Evolutionary conservation across 306 rosid genomes (phyloP).

Genomic region (Cicer arietinum): DNA sequence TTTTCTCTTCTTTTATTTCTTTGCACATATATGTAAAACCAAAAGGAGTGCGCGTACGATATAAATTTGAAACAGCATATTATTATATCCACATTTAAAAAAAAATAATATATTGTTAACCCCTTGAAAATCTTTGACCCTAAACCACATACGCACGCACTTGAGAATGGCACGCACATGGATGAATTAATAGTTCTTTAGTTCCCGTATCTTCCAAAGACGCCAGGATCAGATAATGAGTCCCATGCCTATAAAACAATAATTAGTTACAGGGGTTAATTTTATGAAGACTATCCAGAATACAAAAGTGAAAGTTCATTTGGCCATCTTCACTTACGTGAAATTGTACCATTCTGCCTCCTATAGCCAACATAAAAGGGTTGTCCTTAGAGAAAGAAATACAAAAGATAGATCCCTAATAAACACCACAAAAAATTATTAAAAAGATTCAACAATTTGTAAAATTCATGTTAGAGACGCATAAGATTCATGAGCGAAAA

Average conservation of each 20-base stretch:
- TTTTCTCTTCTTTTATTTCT: too few relatives aligned
- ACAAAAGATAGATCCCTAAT: slow-evolving; percentile 78
- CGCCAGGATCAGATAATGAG: slow-evolving; percentile 56
- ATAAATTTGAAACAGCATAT: too few relatives aligned
- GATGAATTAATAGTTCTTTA: not conserved
- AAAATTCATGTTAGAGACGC: too few relatives aligned
- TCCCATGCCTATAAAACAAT: slow-evolving; percentile 67
- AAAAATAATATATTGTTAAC: too few relatives aligned
- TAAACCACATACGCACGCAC: too few relatives aligned
- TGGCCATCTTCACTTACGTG: slow-evolving; percentile 56
- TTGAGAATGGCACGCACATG: too few relatives aligned
- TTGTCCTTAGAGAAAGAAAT: slow-evolving; percentile 72
- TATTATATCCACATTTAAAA: too few relatives aligned
- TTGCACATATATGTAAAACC: too few relatives aligned
- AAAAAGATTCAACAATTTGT: slow-evolving; percentile 6
- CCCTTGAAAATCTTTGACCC: too few relatives aligned
- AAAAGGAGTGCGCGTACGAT: too few relatives aligned
- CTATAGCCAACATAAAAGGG: slow-evolving; percentile 79
- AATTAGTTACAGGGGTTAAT: slow-evolving; percentile 14
- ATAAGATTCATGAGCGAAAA: not conserved
- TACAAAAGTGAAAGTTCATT: not conserved
- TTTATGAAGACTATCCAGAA: slow-evolving; percentile 13
- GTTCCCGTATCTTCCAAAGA: slow-evolving; percentile 53
- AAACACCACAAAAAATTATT: slow-evolving; percentile 20
- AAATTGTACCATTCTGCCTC: slow-evolving; percentile 74